phyloP scores from a whole-genome alignment of 2,329 filamentous ascomycete species.

The Neopestalotiopsis sp. region DNA sequence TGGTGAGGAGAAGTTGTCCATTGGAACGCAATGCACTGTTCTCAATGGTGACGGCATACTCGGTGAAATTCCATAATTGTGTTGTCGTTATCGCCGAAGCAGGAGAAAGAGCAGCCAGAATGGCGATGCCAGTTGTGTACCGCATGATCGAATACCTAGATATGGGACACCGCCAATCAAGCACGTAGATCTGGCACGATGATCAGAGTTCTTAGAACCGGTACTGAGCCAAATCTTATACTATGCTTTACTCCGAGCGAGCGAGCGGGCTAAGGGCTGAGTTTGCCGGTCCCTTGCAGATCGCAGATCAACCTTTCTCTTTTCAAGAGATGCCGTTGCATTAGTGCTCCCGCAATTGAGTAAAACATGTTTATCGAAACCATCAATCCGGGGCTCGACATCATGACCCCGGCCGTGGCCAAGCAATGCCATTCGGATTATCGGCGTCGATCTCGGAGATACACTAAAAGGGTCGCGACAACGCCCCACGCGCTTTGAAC shows the following conservation, averaged over 20 bases:
- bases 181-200: no score
- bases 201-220: neutral
- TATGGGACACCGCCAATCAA: neutral
- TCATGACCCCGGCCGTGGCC: neutral
- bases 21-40: conserved; percentile 12
- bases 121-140: neutral
- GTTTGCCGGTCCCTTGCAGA: neutral
- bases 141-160: neutral
- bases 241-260: neutral
- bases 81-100: neutral
- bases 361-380: neutral
- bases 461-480: neutral
- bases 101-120: neutral
- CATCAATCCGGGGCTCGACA: neutral
- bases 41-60: conserved; percentile 12
- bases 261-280: neutral
- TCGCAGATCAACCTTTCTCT: neutral
- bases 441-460: conserved; percentile 12
- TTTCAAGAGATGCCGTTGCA: neutral
- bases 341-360: neutral
- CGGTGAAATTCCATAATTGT: conserved; percentile 8
- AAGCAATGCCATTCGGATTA: conserved; percentile 3
- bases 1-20: conserved; percentile 12
- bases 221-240: neutral
- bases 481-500: neutral